Base-by-base conservation (phyloP, 2,329 filamentous ascomycete species). In the Fusarium papillatum region DNA sequence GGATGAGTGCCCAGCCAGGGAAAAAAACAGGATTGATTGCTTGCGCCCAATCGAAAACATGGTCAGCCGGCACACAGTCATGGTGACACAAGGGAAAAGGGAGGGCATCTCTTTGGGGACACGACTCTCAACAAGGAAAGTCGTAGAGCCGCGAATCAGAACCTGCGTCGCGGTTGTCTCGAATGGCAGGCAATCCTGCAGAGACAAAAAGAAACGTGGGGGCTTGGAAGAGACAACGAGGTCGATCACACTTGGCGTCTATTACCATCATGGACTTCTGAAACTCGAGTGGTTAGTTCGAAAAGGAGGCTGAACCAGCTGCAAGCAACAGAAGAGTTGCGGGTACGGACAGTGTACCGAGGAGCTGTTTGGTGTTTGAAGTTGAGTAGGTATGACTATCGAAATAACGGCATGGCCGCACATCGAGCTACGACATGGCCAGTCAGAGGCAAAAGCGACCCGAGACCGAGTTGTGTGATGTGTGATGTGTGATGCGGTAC, bases 1-100 rank as follows among this genome's bases (percentile, higher is more conserved):
- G 62, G 62, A 66, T 53, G 55, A 63, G 36, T n/a, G 31, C 60
- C 68, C 63, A 62, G 64, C 50, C 31, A n/a, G 22, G 46, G 48
- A 19, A 39, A 11, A 19, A 57, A 38, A 53, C 46, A 64, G 26
- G 31, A 43, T 39, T 43, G 38, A 31, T 55, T 29, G 36, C 50
- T 57, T 60, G 24, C 38, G n/a, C 39, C 29, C 48, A 61, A 39
- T 24, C 29, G 17, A 43, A 62, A 64, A 50, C 17, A 53, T 53
- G 48, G 66, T 64, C 68, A 46, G 63, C 60, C 60, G 50, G 75
- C 50, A 71, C 70, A 66, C 46, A 60, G 55, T 50, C 26, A 72
- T 50, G 59, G 74, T 66, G 24, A 36, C 62, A 69, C 74, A 60
- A 53, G n/a, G 26, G 31, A 39, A 38, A 62, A 57, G 61, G 46